Evolutionary conservation across 176 grass and related monocot genomes (phyloP), one percentile per base, ranked within the genome.

Genomic region (Oryza glumipatula): DNA sequence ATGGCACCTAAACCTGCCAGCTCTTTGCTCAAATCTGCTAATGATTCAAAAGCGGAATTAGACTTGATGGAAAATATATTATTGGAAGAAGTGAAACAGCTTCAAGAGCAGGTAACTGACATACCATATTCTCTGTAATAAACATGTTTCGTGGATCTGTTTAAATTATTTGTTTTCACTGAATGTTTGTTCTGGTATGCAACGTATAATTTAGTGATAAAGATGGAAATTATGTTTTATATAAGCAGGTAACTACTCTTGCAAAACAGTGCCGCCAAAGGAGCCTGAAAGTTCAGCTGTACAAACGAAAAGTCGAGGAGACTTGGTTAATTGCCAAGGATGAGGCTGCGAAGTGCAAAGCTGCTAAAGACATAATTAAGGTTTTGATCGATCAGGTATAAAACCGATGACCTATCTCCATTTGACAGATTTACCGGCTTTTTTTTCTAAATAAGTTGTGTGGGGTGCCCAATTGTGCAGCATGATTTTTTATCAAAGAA

Each of bases 331-430:
- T 86, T 79, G 86, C 79, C 45, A 94, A 76, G 78, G 84, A 96
- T 86, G 91, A 99, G 85, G 88, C 96, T 69, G 86, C 89, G 79
- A 99, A 94, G 51, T 96, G 86, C 84, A 96, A 96, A 89, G 86
- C 94, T 80, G 94, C 94, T 65, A 90, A 96, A 76, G 91, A 94
- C 23, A 88, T 96, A 80, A 92, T 99, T 80, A 96, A 96, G 35
- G 75, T 94, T 77, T 83, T 99, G 68, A 87, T 91, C 2, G 92
- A 89, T 88, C 94, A 99, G 96, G 96, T 99, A 94, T 61, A 72
- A 70, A 0, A 70, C 58, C 58, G 1, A 23, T 60, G 23, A 67
- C n/a, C 30, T 43, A 82, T 68, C n/a, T 45, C 51, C 64, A 22
- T 64, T 36, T 22, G n/a, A 67, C n/a, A 2, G 64, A 8, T 72